Conservation (phyloP, 2,329 filamentous ascomycete species). For the Sclerotinia sclerotiorum region DNA sequence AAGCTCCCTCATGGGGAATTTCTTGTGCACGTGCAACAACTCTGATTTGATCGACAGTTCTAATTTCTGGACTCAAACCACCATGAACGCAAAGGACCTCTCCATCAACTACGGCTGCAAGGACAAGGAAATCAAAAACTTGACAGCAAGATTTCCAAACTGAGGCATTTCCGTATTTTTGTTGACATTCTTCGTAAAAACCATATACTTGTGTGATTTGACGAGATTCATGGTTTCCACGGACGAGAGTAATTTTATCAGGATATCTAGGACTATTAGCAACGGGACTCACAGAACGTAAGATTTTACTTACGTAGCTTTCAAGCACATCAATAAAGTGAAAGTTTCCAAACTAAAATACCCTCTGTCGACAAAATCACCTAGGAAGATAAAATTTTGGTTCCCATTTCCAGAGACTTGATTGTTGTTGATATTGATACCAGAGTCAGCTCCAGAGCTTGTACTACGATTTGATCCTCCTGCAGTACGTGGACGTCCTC, state of each 20-base stretch:
- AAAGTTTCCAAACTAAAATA: constrained; percentile 75
- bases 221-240: constrained; percentile 73
- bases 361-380: constrained; percentile 72
- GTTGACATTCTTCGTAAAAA: constrained; percentile 75
- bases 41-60: constrained; percentile 72
- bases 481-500: constrained; percentile 48
- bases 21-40: constrained; percentile 73
- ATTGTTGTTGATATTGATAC: constrained; percentile 42
- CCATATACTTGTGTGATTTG: constrained; percentile 79
- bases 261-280: constrained; percentile 55
- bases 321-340: constrained; percentile 69
- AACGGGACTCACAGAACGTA: not conserved
- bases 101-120: constrained; percentile 72
- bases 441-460: constrained; percentile 43
- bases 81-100: constrained; percentile 73
- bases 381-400: constrained; percentile 71
- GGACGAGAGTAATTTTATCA: constrained; percentile 69
- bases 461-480: constrained; percentile 46
- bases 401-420: constrained; percentile 52
- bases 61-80: constrained; percentile 69
- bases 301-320: constrained; percentile 58
- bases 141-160: constrained; percentile 80
- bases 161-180: constrained; percentile 74
- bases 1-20: constrained; percentile 74
- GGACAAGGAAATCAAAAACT: constrained; percentile 74